phyloP scores from a whole-genome alignment of 2,329 filamentous ascomycete species.

The Exophiala sp. region DNA sequence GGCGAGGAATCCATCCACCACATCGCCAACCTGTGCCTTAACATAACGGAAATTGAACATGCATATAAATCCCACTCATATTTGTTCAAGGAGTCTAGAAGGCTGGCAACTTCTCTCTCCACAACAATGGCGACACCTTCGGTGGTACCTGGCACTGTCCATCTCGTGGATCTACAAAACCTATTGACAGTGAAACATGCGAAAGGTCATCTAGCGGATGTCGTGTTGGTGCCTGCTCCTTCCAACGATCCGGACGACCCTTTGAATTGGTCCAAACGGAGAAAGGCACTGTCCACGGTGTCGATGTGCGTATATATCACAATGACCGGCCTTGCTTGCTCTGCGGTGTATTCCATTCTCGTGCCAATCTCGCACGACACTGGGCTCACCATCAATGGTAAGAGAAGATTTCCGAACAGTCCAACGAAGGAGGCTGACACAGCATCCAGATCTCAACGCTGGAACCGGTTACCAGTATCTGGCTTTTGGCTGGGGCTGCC shows the following conservation, averaged over 20 bases:
- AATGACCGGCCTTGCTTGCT: not conserved
- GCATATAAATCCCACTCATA: too few species aligned
- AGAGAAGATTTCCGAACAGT: not conserved
- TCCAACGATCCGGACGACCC: constrained; percentile 29
- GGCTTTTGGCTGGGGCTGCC: not conserved
- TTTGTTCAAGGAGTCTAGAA: too few species aligned
- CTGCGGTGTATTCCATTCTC: not conserved
- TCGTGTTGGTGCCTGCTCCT: constrained; percentile 29
- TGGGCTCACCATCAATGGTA: not conserved
- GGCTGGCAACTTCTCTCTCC: too few species aligned
- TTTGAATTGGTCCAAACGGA: constrained; percentile 27
- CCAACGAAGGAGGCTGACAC: not conserved
- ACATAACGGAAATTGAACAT: too few species aligned
- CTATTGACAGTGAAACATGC: not conserved
- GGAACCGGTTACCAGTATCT: not conserved
- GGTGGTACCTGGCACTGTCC: not conserved
- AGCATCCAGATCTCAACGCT: not conserved
- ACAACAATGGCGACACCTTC: too few species aligned
- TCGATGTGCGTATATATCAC: constrained; percentile 23
- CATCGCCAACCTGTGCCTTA: too few species aligned
- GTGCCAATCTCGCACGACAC: not conserved
- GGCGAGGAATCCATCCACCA: too few species aligned
- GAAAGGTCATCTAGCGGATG: constrained; percentile 5
- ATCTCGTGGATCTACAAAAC: not conserved
- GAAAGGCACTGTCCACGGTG: constrained; percentile 27